Conservation (phyloP, 495 filamentous ascomycete species). For the Bombardia bombarda region DNA sequence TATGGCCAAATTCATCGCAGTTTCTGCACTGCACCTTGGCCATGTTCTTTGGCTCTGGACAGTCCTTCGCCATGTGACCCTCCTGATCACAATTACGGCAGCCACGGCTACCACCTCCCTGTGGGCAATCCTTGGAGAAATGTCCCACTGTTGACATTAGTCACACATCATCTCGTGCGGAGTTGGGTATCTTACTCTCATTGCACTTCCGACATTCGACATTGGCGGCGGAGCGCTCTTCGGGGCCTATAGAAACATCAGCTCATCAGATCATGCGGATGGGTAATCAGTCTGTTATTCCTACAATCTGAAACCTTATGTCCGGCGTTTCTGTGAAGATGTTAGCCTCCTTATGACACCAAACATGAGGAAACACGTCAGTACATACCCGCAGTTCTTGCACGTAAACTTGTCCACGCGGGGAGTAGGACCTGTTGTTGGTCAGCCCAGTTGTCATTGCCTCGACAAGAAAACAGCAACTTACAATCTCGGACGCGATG, state of each 20-base stretch:
- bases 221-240: conserved; percentile 62
- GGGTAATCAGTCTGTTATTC: no score
- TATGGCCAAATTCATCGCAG: conserved; percentile 68
- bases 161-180: conserved; percentile 1
- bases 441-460: conserved; percentile 19
- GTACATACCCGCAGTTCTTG: conserved; percentile 70
- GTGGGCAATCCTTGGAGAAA: conserved; percentile 75
- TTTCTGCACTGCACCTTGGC: conserved; percentile 60
- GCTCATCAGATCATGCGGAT: no score
- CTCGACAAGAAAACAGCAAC: conserved; percentile 13
- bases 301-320: conserved; percentile 37
- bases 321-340: conserved; percentile 23
- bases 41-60: conserved; percentile 59
- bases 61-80: conserved; percentile 49
- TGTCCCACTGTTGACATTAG: conserved; percentile 56
- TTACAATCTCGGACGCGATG: conserved; percentile 66
- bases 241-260: no score
- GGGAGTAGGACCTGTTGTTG: conserved; percentile 34
- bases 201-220: conserved; percentile 78
- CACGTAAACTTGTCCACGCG: conserved; percentile 57
- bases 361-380: background rate
- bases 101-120: conserved; percentile 38
- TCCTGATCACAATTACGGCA: conserved; percentile 66
- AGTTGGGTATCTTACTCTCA: conserved; percentile 41
- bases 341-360: conserved; percentile 7